These are phyloP conservation scores for Shiraia sp. DNA, from an alignment of 2,329 filamentous ascomycete genomes.

Conservation along the genomic window DNA sequence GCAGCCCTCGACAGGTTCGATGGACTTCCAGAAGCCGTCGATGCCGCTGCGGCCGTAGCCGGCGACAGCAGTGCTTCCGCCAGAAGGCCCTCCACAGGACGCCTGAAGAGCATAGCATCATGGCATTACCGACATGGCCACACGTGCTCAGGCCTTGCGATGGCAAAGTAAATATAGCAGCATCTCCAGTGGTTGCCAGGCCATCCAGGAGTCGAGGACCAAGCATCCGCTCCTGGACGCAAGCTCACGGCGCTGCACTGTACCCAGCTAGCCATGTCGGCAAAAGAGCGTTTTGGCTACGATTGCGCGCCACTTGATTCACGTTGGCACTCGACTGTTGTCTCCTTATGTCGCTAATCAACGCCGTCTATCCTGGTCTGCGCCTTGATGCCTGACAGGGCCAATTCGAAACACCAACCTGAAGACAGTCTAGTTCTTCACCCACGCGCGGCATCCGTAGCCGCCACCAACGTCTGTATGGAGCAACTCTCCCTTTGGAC, in stretches of 20 bases:
- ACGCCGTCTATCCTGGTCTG: slow-evolving; percentile 18
- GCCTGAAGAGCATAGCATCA: slow-evolving; percentile 1
- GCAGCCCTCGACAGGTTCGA: slow-evolving; percentile 12
- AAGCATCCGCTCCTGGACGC: too few species aligned
- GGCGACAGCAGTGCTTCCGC: slow-evolving; percentile 20
- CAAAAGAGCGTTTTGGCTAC: too few species aligned
- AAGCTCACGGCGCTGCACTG: too few species aligned
- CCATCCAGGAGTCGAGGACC: slow-evolving; percentile 10
- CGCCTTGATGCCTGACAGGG: slow-evolving; percentile 28
- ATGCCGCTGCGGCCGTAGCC: slow-evolving; percentile 15
- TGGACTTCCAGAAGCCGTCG: slow-evolving; percentile 20
- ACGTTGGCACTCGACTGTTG: slow-evolving; percentile 21
- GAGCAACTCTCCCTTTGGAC: slow-evolving; percentile 17
- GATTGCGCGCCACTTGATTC: slow-evolving; percentile 23
- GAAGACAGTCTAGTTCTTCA: slow-evolving; percentile 24
- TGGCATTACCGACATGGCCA: slow-evolving; percentile 2
- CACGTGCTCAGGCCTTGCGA: slow-evolving; percentile 23
- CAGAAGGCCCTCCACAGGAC: slow-evolving; percentile 10
- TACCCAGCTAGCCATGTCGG: too few species aligned
- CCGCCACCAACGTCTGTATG: slow-evolving; percentile 37
- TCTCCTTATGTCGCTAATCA: slow-evolving; percentile 22
- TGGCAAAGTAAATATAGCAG: slow-evolving; percentile 20
- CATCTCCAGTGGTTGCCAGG: slow-evolving; percentile 11
- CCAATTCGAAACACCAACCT: slow-evolving; percentile 26
- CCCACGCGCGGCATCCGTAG: slow-evolving; percentile 27